phyloP scores from a whole-genome alignment of 306 rosid species.

The Abrus precatorius region DNA sequence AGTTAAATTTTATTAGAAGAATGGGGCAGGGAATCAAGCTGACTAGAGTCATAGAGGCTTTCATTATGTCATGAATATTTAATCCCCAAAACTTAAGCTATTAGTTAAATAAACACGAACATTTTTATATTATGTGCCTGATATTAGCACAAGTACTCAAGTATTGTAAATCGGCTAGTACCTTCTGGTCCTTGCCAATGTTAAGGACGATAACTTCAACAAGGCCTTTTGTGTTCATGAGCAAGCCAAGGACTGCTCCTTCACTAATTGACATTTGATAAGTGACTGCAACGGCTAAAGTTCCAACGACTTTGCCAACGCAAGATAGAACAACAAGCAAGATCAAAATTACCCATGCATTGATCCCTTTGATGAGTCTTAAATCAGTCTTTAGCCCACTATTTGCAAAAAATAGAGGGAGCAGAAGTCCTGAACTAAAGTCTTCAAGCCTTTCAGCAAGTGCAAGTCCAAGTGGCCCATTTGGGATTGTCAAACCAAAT shows the following conservation, averaged over 20 bases:
- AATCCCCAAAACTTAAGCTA: no score
- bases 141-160: not conserved
- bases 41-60: no score
- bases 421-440: constrained; percentile 76
- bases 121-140: no score
- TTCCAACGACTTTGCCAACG: constrained; percentile 78
- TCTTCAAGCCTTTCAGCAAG: constrained; percentile 92
- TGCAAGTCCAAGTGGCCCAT: constrained; percentile 79
- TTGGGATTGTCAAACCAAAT: constrained; percentile 82
- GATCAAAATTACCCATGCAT: constrained; percentile 58
- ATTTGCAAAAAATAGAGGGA: constrained; percentile 88
- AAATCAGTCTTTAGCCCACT: constrained; percentile 85
- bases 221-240: constrained; percentile 94
- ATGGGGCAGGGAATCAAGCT: not conserved
- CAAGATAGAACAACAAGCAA: constrained; percentile 62
- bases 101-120: no score
- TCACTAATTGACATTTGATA: constrained; percentile 75
- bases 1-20: not conserved
- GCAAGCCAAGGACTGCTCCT: constrained; percentile 79
- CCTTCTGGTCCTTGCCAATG: constrained; percentile 83
- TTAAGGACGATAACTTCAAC: constrained; percentile 83
- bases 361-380: constrained; percentile 4
- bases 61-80: no score
- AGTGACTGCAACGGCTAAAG: constrained; percentile 58
- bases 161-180: constrained; percentile 17